A percentile compares a stretch with the other conserved stretches of the same genome.
Evolutionary conservation across 768 basidiomycete species (phyloP).

Genomic region (Galerina sulciceps): DNA sequence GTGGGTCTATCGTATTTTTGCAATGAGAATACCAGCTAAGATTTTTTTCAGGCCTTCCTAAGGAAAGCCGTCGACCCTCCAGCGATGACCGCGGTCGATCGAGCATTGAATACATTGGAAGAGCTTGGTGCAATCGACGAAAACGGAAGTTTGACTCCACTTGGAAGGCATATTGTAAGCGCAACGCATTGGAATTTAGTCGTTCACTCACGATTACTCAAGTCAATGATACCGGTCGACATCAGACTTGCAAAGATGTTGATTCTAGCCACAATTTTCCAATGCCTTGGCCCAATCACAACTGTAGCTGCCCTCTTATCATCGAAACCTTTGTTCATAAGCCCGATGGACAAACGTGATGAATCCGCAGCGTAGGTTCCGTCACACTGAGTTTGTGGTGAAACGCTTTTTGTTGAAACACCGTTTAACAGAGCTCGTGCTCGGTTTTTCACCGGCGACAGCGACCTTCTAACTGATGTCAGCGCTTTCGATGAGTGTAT

Average conservation of each 20-base stretch:
- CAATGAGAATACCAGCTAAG: neutral
- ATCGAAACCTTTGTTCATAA: constrained; percentile 85
- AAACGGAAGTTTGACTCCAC: constrained; percentile 70
- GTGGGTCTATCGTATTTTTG: constrained; percentile 36
- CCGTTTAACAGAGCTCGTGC: constrained; percentile 61
- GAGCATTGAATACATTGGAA: constrained; percentile 72
- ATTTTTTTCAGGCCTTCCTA: constrained; percentile 55
- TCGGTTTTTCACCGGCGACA: constrained; percentile 70
- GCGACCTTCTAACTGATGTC: constrained; percentile 85
- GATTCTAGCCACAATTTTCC: constrained; percentile 81
- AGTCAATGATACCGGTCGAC: constrained; percentile 89
- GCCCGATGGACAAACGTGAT: constrained; percentile 82
- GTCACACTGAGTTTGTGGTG: neutral
- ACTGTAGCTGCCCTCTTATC: constrained; percentile 85
- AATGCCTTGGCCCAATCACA: constrained; percentile 79
- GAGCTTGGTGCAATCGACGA: constrained; percentile 80
- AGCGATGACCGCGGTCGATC: constrained; percentile 70
- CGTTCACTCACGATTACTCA: constrained; percentile 5
- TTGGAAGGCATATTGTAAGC: constrained; percentile 79
- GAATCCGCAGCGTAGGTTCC: constrained; percentile 68
- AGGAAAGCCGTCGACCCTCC: constrained; percentile 86
- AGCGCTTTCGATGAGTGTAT: constrained; percentile 73
- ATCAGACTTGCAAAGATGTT: constrained; percentile 93
- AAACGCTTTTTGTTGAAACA: neutral
- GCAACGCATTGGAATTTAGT: neutral